These are phyloP conservation scores for Irineochytrium annulatum DNA, from an alignment of 192 early-diverging fungal genomes.

Conservation along the genomic window DNA sequence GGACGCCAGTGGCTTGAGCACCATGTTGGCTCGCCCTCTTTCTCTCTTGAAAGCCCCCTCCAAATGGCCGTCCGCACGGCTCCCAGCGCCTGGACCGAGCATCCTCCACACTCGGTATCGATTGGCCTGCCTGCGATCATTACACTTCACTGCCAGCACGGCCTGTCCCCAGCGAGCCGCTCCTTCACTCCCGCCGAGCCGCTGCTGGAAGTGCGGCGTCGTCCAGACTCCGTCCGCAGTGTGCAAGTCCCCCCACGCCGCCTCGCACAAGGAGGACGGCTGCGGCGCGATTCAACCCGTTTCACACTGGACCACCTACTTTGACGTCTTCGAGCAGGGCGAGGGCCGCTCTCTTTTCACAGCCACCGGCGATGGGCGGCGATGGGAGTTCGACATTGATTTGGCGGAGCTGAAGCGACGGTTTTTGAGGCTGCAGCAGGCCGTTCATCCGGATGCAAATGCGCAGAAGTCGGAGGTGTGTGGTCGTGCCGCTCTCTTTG, in stretches of 20 bases:
- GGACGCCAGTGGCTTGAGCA: too few relatives aligned
- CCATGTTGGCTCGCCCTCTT: too few relatives aligned
- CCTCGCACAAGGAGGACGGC: not conserved
- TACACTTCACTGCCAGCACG: too few relatives aligned
- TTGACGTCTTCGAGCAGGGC: conserved; percentile 13
- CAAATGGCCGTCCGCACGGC: too few relatives aligned
- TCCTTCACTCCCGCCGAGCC: not conserved
- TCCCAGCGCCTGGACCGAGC: too few relatives aligned
- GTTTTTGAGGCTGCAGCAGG: conserved; percentile 76
- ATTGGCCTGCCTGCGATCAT: too few relatives aligned
- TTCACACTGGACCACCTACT: conserved; percentile 8
- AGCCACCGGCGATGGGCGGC: not conserved
- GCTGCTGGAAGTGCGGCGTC: conserved; percentile 23
- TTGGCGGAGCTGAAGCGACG: conserved; percentile 48
- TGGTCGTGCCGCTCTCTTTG: not conserved
- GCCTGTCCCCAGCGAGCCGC: not conserved
- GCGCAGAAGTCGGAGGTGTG: conserved; percentile 55
- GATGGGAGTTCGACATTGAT: conserved; percentile 61
- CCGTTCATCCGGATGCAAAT: conserved; percentile 82
- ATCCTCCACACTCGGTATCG: too few relatives aligned
- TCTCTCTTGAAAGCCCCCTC: too few relatives aligned
- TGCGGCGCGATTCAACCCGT: conserved; percentile 22
- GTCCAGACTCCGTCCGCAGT: conserved; percentile 11
- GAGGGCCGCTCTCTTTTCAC: not conserved
- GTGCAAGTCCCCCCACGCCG: not conserved